Evolutionary conservation across 148 eudicot genomes (phyloP).

Genomic region (Cornus kousa): DNA sequence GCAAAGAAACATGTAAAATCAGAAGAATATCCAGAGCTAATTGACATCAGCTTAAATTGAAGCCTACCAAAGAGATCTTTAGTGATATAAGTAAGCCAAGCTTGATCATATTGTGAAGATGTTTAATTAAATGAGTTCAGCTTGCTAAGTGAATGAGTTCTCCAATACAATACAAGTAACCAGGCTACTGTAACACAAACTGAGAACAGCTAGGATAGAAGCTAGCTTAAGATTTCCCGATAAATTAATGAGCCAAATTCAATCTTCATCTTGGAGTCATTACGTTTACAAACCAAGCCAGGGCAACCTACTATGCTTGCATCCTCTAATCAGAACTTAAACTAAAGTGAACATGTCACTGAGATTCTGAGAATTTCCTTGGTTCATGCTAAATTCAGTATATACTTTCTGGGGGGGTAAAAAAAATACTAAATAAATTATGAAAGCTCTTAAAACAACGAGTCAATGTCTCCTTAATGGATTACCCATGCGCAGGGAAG

Average conservation of each 20-base stretch:
- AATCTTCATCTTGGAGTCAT: not conserved
- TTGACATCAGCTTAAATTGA: not conserved
- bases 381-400: no score
- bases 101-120: not conserved
- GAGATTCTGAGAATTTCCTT: no score
- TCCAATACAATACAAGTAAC: not conserved
- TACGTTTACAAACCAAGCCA: not conserved
- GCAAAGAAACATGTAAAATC: conserved; percentile 28
- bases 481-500: no score
- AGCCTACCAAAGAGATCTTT: not conserved
- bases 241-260: not conserved
- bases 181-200: not conserved
- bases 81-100: not conserved
- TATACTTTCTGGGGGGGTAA: no score
- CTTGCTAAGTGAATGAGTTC: not conserved
- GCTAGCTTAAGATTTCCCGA: not conserved
- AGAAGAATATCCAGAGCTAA: not conserved
- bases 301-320: no score
- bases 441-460: no score
- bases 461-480: no score
- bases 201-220: not conserved
- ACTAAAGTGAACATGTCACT: no score
- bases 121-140: not conserved
- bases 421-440: no score
- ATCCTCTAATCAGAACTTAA: no score